Base-by-base conservation (phyloP, 2,329 filamentous ascomycete genomes). In the Akanthomyces dipterigenus region DNA sequence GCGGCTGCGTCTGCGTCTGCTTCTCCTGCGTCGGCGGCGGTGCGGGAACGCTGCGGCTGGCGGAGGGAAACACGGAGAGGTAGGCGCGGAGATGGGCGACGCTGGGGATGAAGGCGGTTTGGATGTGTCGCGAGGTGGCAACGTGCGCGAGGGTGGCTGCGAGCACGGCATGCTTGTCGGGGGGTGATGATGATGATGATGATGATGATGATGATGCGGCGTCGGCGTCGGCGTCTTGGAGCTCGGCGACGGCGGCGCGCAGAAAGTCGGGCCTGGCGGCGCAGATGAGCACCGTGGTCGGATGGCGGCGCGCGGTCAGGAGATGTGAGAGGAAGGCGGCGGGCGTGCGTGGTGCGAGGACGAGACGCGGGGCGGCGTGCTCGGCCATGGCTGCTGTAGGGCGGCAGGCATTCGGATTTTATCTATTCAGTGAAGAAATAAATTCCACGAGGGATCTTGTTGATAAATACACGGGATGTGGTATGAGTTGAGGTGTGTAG, bases 31-130 rank as follows among this genome's bases (percentile, higher is more conserved):
- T 45, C 18, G 64, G 64, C 14, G 77, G 76, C 2, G 79, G 80
- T 2, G 75, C 62, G 0, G 72, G 63, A 0, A 77, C 67, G 18
- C 66, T 71, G 8, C 76, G 60, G 76, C n/a, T 70, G 1, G 67
- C 65, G 2, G 72, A 64, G 20, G 75, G 75, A 63, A 84, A 81
- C 56, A 84, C 79, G 46, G 88, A 79, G 20, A 97, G 79, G 68
- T 88, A 90, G 40, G 90, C 90, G 59, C 91, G 87, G 7, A 96
- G 82, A 71, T 90, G 87, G 24, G 89, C 86, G 59, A 95, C 81
- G 2, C 88, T 91, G 0, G 90, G 86, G 60, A 86, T 83, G 74
- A 96, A 97, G 40, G 84, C 76, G 9, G 93, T 73, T 60, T 83
- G 84, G 64, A 96, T 82, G 67, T 87, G 85, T 34, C 85, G 83